Evolutionary conservation across 2,329 filamentous ascomycete genomes (phyloP).

Genomic region (Penicillium fuscoglaucum): DNA sequence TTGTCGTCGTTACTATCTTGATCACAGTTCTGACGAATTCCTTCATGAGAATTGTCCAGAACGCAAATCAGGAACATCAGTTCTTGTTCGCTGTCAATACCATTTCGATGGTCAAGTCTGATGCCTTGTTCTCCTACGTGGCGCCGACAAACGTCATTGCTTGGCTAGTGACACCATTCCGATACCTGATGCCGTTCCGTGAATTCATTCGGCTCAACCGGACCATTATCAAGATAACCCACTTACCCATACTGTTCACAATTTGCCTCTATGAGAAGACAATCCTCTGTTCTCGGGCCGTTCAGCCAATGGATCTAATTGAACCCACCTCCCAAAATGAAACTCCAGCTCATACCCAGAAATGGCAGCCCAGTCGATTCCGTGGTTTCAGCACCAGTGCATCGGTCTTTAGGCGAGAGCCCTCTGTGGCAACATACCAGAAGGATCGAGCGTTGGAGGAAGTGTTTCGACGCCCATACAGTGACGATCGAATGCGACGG

Average conservation of each 20-base stretch:
- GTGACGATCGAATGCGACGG: slow-evolving; percentile 60
- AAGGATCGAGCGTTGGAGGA: slow-evolving; percentile 90
- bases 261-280: slow-evolving; percentile 87
- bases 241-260: slow-evolving; percentile 80
- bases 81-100: slow-evolving; percentile 96
- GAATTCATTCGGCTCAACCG: slow-evolving; percentile 84
- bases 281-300: slow-evolving; percentile 71
- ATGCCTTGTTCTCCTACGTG: slow-evolving; percentile 90
- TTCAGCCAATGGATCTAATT: slow-evolving; percentile 83
- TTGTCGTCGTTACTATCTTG: slow-evolving; percentile 88
- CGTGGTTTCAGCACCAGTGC: slow-evolving; percentile 72
- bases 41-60: slow-evolving; percentile 92
- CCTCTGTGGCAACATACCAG: slow-evolving; percentile 82
- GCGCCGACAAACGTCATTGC: slow-evolving; percentile 88
- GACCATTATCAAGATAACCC: slow-evolving; percentile 86
- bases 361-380: slow-evolving; percentile 56
- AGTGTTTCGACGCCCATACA: slow-evolving; percentile 74
- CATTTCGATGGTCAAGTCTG: slow-evolving; percentile 98
- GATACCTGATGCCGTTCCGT: slow-evolving; percentile 76
- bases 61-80: slow-evolving; percentile 87
- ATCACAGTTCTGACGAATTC: slow-evolving; percentile 96
- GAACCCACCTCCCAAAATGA: slow-evolving; percentile 63
- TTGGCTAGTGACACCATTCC: slow-evolving; percentile 81
- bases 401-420: slow-evolving; percentile 67
- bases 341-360: slow-evolving; percentile 56